Base-by-base conservation (phyloP, 805 yeast species). In the Candida broadrunensis region DNA sequence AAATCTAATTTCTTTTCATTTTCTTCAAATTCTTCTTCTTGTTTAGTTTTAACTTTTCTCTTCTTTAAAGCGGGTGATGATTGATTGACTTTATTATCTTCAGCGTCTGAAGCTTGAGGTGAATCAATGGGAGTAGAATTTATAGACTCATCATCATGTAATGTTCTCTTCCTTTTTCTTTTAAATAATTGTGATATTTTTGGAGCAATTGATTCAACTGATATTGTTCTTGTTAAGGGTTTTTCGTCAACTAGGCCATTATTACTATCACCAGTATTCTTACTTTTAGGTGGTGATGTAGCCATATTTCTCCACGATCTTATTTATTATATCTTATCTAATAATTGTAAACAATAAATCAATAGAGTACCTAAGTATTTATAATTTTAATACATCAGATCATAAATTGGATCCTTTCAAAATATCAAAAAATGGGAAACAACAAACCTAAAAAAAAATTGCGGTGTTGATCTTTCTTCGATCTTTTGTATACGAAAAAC, bases 1-100 rank as follows among this genome's bases (percentile, higher is more conserved):
- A 62, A 80, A 53, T 86, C 93, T 44, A 75, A 76, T 50, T 75
- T 72, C 41, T 66, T 66, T 56, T 88, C 96, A 21, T 67, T 61
- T 36, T 67, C 72, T 33, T 64, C 67, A 48, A 58, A 61, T 48
- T 51, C 61, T 46, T 61, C 61, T 35, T 57, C 49, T 33, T 54
- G 52, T 33, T 61, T 41, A 6, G 63, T 49, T 31, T 58, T 51
- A 19, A 59, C 50, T 32, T 51, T 56, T 14, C 65, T 49, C 38
- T 58, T 55, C 38, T 50, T 60, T 26, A 37, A 33, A 15, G 37
- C 44, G 5, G 36, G 33, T 5, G 17, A n/a, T 29, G 7, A 5
- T 41, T 41, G 7, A 33, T 25, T 9, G 2, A 19, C 19, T 11
- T n/a, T n/a, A 14, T 40, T 43, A 3, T 43, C 50, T 5, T 50